These are phyloP conservation scores for Brettanomyces custersianus DNA, from an alignment of 805 yeast genomes.

Conservation along the genomic window DNA sequence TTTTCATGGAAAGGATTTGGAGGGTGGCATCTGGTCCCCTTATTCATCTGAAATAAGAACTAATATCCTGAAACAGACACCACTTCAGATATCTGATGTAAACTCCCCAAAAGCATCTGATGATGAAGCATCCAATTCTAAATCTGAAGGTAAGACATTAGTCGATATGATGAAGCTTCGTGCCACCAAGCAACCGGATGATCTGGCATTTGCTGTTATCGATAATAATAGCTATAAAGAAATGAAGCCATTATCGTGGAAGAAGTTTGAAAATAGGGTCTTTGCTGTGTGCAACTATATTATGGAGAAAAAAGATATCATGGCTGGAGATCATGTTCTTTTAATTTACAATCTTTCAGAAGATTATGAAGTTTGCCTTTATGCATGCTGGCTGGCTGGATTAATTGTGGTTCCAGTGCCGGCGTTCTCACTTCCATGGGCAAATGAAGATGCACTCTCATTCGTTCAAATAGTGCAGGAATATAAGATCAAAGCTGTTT, in stretches of 20 bases:
- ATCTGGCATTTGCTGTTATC: constrained; percentile 55
- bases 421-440: constrained; percentile 49
- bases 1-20: constrained; percentile 65
- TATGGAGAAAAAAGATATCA: constrained; percentile 52
- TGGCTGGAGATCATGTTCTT: constrained; percentile 65
- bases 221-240: constrained; percentile 33
- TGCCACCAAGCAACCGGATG: constrained; percentile 64
- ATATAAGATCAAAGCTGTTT: constrained; percentile 60
- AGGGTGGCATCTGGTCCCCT: constrained; percentile 80
- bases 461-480: constrained; percentile 59
- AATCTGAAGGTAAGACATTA: constrained; percentile 60
- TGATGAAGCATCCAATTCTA: constrained; percentile 72
- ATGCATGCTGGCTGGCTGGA: constrained; percentile 82
- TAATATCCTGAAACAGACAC: constrained; percentile 51
- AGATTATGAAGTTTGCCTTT: constrained; percentile 72
- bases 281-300: constrained; percentile 69
- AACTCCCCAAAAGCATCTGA: constrained; percentile 68
- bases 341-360: constrained; percentile 82
- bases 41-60: constrained; percentile 62
- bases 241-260: constrained; percentile 62
- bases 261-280: constrained; percentile 65
- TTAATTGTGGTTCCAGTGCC: constrained; percentile 67
- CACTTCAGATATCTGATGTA: constrained; percentile 71
- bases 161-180: constrained; percentile 74
- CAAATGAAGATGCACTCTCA: constrained; percentile 66